phyloP scores from a whole-genome alignment of 2,329 filamentous ascomycete genomes.

The Iodosphaeria phyllophila region DNA sequence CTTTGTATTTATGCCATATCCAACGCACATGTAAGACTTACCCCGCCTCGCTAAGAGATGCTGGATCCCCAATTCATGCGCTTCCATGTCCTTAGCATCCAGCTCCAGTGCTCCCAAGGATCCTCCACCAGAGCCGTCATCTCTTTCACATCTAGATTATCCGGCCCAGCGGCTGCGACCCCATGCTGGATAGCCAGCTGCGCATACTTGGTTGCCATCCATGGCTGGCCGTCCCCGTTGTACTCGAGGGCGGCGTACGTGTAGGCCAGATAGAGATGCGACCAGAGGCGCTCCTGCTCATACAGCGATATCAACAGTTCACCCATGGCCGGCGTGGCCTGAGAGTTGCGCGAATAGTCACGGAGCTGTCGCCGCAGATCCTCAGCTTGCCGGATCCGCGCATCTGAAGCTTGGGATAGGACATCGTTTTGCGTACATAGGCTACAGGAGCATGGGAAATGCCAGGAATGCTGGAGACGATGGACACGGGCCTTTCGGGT shows the following conservation, averaged over 20 bases:
- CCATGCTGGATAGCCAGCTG: conserved; percentile 18
- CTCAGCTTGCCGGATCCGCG: conserved; percentile 16
- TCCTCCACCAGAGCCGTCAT: conserved; percentile 16
- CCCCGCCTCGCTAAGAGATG: no score
- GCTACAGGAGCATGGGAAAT: conserved; percentile 21
- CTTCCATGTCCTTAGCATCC: conserved; percentile 16
- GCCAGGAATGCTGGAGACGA: conserved; percentile 16
- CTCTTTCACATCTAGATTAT: conserved; percentile 14
- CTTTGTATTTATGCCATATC: no score
- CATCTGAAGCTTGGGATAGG: conserved; percentile 16
- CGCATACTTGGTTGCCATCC: conserved; percentile 17
- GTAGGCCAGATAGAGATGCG: conserved; percentile 16
- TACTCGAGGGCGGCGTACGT: conserved; percentile 18
- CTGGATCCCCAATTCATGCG: conserved; percentile 13
- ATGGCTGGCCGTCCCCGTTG: conserved; percentile 19
- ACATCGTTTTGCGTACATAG: conserved; percentile 14
- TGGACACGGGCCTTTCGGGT: conserved; percentile 11
- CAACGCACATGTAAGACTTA: no score
- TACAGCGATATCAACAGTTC: conserved; percentile 19
- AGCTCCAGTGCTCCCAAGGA: conserved; percentile 20
- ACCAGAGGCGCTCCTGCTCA: conserved; percentile 20
- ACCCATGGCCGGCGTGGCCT: conserved; percentile 17
- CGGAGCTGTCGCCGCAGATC: conserved; percentile 12
- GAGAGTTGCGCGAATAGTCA: conserved; percentile 12
- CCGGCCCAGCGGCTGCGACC: conserved; percentile 12